Base-by-base conservation (phyloP, 106 monocot genomes). In the Apostasia shenzhenica region DNA sequence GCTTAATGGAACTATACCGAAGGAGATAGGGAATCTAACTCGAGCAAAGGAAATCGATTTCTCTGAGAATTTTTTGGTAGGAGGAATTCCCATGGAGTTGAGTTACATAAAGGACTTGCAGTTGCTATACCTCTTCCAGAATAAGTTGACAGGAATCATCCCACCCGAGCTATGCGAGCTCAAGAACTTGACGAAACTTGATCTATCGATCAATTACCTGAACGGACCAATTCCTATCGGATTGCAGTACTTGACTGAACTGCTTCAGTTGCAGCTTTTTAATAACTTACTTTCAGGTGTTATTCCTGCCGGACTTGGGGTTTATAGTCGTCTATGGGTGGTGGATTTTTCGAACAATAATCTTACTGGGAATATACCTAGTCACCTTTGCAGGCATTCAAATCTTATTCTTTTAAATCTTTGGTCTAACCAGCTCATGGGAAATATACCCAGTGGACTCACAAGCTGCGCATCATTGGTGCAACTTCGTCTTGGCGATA, bases 1-100 rank as follows among this genome's bases (percentile, higher is more conserved):
- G n/a, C 70, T 97, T n/a, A 97, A 97, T 74, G 95, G 95, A 8
- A 79, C 95, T 0, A 97, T 97, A 4, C 95, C 95, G 5, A 81
- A 55, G 57, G 88, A 76, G 47, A 76, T 97, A 70, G 92, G 86
- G 12, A 83, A 87, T 55, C 84, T 92, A 59, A 69, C 75, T 65
- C 7, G 58, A 26, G 89, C 75, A 12, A 59, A 3, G 0, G 95
- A 97, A 62, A 81, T 97, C 61, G 95, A 97, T 80, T 92, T 97
- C 55, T 97, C 95, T 38, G 95, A 97, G 70, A 97, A 97, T 72
- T 56, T 62, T 10, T 77, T 97, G 66, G 81, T 67, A 2, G 95
- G 95, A 55, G 80, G 39, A 50, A 87, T 97, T 72, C 92, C 92
- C 45, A 53, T 58, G 4, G 86, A 92, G 71, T 63, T 97, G 2